Conservation (phyloP, 257 asterid genomes). For the Agastache rugosa region DNA sequence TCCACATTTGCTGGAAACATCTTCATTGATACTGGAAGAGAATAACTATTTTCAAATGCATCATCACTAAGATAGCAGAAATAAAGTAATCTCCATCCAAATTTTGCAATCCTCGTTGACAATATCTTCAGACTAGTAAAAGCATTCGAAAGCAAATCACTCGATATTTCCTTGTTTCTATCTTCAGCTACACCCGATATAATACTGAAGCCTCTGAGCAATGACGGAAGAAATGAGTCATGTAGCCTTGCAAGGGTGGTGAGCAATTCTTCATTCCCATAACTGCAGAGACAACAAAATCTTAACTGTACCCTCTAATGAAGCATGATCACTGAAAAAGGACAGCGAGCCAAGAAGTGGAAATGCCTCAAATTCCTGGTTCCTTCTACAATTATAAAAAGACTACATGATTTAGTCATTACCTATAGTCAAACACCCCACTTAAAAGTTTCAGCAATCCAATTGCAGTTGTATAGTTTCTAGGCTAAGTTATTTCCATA, state of each 20-base stretch:
- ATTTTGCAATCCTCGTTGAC: slow-evolving; percentile 63
- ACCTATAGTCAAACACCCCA: slow-evolving; percentile 5
- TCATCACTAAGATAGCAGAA: slow-evolving; percentile 86
- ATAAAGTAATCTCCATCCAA: slow-evolving; percentile 79
- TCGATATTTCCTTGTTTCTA: slow-evolving; percentile 47
- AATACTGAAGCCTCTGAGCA: slow-evolving; percentile 64
- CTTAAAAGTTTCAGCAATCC: not conserved
- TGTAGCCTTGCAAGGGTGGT: slow-evolving; percentile 74
- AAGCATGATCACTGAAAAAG: not conserved
- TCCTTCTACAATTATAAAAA: not conserved
- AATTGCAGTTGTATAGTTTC: not conserved
- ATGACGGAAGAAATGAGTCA: slow-evolving; percentile 82
- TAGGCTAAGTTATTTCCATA: not conserved
- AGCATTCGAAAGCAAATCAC: slow-evolving; percentile 60
- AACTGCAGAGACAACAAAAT: slow-evolving; percentile 58
- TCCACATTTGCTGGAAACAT: slow-evolving; percentile 94
- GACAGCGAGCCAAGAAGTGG: slow-evolving; percentile 17
- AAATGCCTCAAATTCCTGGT: not conserved
- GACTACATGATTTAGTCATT: not conserved
- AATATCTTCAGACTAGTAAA: slow-evolving; percentile 69
- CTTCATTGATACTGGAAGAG: slow-evolving; percentile 67
- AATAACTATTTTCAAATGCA: slow-evolving; percentile 58
- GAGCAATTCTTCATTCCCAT: slow-evolving; percentile 80
- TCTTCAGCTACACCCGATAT: slow-evolving; percentile 48
- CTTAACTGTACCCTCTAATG: not conserved